A percentile compares a stretch with the other conserved stretches of the same genome.
phyloP scores from a whole-genome alignment of 202 grass and related monocot species.

The Carex arenaria region DNA sequence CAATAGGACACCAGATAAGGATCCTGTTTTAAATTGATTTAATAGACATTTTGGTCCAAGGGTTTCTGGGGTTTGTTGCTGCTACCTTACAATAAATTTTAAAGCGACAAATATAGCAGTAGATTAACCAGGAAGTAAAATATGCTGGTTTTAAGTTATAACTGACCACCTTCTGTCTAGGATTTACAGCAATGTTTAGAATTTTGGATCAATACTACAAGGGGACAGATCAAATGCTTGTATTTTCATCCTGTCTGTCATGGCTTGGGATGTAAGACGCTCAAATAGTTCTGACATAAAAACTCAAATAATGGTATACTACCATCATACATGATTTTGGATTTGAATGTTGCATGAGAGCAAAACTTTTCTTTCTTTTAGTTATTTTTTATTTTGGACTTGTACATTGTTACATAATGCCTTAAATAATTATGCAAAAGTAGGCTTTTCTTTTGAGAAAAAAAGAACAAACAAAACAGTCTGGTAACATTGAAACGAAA shows the following conservation, averaged over 20 bases:
- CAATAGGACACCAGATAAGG: constrained; percentile 24
- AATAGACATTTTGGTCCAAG: constrained; percentile 18
- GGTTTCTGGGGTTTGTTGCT: background rate
- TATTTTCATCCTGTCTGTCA: background rate
- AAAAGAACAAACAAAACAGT: background rate
- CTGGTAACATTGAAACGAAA: background rate
- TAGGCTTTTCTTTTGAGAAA: background rate
- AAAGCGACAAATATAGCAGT: background rate
- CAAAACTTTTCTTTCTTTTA: background rate
- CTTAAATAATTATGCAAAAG: background rate
- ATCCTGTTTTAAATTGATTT: constrained; percentile 51
- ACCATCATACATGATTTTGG: background rate
- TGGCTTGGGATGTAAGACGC: background rate
- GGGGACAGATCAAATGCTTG: background rate
- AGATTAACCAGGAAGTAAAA: background rate
- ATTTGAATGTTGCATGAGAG: background rate
- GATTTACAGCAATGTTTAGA: background rate
- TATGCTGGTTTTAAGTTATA: background rate
- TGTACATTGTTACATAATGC: background rate
- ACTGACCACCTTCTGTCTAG: background rate
- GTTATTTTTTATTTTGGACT: too few species aligned
- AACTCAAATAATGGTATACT: background rate
- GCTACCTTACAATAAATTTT: background rate
- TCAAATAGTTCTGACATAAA: background rate
- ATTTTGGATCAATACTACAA: background rate